These are phyloP conservation scores for Epichloe uncinata DNA, from an alignment of 2,329 filamentous ascomycete genomes.

Conservation along the genomic window DNA sequence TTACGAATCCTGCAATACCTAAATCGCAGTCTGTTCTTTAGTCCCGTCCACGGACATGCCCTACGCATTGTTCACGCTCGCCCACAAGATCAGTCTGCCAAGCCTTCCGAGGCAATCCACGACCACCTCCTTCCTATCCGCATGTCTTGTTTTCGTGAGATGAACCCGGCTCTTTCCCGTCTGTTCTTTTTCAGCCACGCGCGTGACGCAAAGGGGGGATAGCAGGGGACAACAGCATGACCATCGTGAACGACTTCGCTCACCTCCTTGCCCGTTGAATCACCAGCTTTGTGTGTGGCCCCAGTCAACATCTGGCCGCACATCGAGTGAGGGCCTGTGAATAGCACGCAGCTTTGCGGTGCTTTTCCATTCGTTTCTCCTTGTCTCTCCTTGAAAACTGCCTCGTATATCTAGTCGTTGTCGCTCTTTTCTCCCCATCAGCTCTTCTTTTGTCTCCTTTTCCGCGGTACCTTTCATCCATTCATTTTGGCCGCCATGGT, in stretches of 20 bases:
- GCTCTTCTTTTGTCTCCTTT: not conserved
- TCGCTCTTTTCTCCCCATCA: constrained; percentile 1
- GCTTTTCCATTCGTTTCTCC: constrained; percentile 6
- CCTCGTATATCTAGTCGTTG: constrained; percentile 1
- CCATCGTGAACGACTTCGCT: not conserved
- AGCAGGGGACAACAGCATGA: constrained; percentile 1
- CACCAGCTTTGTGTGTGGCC: constrained; percentile 1
- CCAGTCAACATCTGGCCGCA: not conserved
- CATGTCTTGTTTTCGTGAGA: constrained; percentile 2
- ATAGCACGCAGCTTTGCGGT: constrained; percentile 1
- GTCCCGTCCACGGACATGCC: not conserved
- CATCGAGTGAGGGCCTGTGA: not conserved
- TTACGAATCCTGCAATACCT: not conserved
- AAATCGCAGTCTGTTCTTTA: not conserved
- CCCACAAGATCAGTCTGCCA: not conserved
- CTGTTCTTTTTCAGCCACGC: constrained; percentile 5
- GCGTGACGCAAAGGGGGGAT: constrained; percentile 4
- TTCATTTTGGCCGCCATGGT: constrained; percentile 4
- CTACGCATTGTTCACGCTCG: not conserved
- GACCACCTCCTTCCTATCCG: not conserved
- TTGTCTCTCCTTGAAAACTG: not conserved
- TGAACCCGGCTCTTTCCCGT: constrained; percentile 5
- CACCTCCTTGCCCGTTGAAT: not conserved
- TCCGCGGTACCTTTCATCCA: constrained; percentile 1
- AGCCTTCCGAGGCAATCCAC: not conserved